Base-by-base conservation (phyloP, 2,329 filamentous ascomycete species). In the Colletotrichum sp. region DNA sequence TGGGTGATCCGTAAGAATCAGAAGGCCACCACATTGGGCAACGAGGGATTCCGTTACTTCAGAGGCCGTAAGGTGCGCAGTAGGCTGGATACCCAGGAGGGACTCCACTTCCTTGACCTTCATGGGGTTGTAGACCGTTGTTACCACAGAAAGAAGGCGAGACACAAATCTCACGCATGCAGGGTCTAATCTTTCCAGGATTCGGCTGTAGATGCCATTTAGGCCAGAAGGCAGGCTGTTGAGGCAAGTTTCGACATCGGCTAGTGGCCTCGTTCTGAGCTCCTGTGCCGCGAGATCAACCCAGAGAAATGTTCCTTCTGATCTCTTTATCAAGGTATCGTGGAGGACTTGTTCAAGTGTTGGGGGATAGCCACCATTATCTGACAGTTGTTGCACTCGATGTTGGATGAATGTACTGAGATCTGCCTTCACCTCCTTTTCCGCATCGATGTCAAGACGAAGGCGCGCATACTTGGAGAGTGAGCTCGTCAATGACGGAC, bases 141-240 rank as follows among this genome's bases (percentile, higher is more conserved):
- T 39, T 0, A 39, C 4, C 36, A 39, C 4, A 39, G 5, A 0
- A 4, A 39, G 36, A 3, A 39, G 36, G 0, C 36, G 36, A 8
- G 8, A 3, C 8, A 39, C 36, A 18, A 16, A 5, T 3, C 0
- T 18, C 0, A 2, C 16, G 16, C 2, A 0, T 0, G 2, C 36
- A 39, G 15, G 36, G 8, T 39, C 36, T 39, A 39, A 0, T 0
- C 2, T 39, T 1, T 4, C 1, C 16, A 39, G 5, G 0, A 39
- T 1, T 18, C 8, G 36, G 2, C 4, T 39, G 8, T 39, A 39
- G 8, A 39, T 39, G 2, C 36, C 36, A 9, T 5, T 8, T 18
- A 39, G 16, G 8, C 16, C 36, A 39, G 36, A 3, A 39, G 36
- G 36, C 2, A 39, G 36, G 36, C 16, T 39, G 16, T 0, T 9